A percentile compares a stretch with the other conserved stretches of the same genome.
Evolutionary conservation across 192 early-diverging fungal species (phyloP).

Genomic region (Phlyctochytrium arcticum): DNA sequence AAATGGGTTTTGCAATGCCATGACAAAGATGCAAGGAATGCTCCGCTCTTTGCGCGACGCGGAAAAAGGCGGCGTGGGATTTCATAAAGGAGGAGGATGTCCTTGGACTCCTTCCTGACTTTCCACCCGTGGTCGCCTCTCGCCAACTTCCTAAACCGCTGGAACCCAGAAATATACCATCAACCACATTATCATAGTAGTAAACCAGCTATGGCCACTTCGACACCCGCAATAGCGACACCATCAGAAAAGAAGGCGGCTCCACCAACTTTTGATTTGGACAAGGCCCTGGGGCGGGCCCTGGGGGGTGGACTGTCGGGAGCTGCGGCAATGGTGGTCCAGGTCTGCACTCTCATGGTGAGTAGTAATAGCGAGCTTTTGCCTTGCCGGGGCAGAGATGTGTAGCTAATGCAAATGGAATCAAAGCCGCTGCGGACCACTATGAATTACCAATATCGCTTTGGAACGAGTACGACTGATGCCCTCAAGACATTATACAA

Average conservation of each 20-base stretch:
- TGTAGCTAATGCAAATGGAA: background rate
- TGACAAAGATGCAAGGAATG: no score
- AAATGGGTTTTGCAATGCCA: no score
- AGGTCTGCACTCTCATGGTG: slow-evolving; percentile 40
- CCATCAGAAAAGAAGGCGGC: background rate
- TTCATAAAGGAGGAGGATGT: no score
- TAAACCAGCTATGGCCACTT: no score
- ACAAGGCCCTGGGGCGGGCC: slow-evolving; percentile 37
- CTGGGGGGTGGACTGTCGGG: slow-evolving; percentile 40
- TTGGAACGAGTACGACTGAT: slow-evolving; percentile 20
- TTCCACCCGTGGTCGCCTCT: no score
- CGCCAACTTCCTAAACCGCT: no score
- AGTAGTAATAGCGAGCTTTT: background rate
- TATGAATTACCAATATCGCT: slow-evolving; percentile 42
- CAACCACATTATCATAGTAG: no score
- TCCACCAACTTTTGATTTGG: slow-evolving; percentile 16
- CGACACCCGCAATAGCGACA: no score
- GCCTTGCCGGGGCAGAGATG: background rate
- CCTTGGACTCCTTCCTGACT: no score
- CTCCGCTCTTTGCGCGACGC: no score
- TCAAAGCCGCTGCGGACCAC: slow-evolving; percentile 30
- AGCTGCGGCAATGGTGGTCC: slow-evolving; percentile 43
- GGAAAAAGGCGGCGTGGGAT: no score
- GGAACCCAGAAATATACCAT: no score
- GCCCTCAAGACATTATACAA: slow-evolving; percentile 37